These are phyloP conservation scores for Boletus vermiculosoides DNA, from an alignment of 768 basidiomycete species.

Conservation along the genomic window DNA sequence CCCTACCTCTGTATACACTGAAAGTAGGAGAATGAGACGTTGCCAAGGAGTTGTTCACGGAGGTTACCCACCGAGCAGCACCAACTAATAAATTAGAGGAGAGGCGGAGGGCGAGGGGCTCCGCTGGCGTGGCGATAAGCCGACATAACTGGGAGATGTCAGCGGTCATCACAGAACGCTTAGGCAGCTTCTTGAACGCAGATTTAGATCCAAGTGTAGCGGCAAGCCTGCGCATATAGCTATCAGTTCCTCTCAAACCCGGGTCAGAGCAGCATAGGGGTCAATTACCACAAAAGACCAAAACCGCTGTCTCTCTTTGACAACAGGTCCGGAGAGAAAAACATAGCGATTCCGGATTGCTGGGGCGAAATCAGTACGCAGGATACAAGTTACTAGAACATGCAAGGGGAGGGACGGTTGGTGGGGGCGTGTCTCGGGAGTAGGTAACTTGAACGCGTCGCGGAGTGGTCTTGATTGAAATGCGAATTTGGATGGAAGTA, in stretches of 20 bases:
- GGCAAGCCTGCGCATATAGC: constrained; percentile 62
- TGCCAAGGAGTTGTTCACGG: background rate
- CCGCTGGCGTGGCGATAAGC: constrained; percentile 77
- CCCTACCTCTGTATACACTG: constrained; percentile 51
- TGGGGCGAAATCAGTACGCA: background rate
- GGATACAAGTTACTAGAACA: constrained; percentile 3
- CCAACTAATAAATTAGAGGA: constrained; percentile 91
- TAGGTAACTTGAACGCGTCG: constrained; percentile 10
- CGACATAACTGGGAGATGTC: constrained; percentile 80
- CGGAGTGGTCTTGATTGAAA: background rate
- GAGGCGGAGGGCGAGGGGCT: constrained; percentile 82
- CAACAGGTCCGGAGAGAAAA: constrained; percentile 81
- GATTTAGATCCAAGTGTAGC: constrained; percentile 88
- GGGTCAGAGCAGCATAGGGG: background rate
- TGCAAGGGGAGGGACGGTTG: background rate
- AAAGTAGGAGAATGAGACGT: constrained; percentile 1
- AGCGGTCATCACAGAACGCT: constrained; percentile 78
- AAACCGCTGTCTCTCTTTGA: constrained; percentile 83
- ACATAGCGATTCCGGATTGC: constrained; percentile 49
- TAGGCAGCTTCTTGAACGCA: constrained; percentile 80
- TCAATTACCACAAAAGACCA: constrained; percentile 75
- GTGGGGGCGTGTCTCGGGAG: background rate
- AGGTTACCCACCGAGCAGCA: constrained; percentile 66
- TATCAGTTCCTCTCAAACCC: constrained; percentile 5
- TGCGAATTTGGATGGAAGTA: constrained; percentile 5